Evolutionary conservation across 208 protist species (phyloP), one percentile per base, ranked within the genome.

Genomic region (Trypanosoma congolense): DNA sequence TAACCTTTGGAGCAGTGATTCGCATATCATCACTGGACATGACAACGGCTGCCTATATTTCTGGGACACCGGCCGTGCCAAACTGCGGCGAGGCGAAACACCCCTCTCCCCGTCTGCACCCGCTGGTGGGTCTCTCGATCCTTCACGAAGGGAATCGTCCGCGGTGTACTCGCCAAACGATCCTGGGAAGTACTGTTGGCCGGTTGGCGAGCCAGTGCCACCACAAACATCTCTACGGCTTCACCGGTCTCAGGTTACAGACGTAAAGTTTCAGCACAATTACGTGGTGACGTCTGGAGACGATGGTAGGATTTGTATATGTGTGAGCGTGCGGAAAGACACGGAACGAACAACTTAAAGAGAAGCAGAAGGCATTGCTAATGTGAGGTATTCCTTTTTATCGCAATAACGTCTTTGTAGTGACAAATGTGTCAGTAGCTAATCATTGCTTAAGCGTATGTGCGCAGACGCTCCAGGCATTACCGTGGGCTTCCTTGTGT

Each of bases 31-130:
- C 35, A 80, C 75, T 29, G 77, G 80, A 10, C 73, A 73, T 53
- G 79, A 87, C 19, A 74, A 87, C 48, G 86, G 86, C 22, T 80
- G 60, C 22, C 41, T 93, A 5, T 85, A 78, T 54, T 77, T 89
- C 21, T 93, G 86, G 86, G 75, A 81, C 48, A 53, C 77, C 29
- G 59, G 64, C 14, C 25, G 26, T 10, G 46, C 52, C 10, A 49
- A 10, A 25, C 19, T 33, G 28, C 8, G 19, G 26, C 25, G 42
- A 42, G 30, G 51, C 3, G 19, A 21, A 49, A 36, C 30, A 24
- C 22, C 18, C 38, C 10, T 46, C 0, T 45, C 47, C 22, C 31
- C 28, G 9, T 9, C 24, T 33, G 3, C 16, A 6, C 6, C 56
- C 2, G 29, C 38, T 36, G 36, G 29, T 24, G 28, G 31, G 30